phyloP scores from a whole-genome alignment of 441 rosid species.

The Corymbia citriodora region DNA sequence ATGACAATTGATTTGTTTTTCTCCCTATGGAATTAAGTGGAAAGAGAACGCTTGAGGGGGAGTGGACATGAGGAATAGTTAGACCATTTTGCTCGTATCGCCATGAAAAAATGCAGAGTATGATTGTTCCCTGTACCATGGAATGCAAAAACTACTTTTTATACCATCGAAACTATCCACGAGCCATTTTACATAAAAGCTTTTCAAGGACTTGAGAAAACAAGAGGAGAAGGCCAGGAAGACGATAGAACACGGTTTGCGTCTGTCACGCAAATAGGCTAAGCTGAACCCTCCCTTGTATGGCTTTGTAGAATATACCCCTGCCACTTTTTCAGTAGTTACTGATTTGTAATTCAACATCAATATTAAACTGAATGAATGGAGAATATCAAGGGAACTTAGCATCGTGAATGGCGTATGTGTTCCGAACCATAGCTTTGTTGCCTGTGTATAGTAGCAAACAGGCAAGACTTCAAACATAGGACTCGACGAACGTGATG shows the following conservation, averaged over 20 bases:
- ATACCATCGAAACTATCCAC: not conserved
- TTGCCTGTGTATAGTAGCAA: not conserved
- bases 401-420: not conserved
- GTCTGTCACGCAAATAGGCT: not conserved
- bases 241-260: no score
- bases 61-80: not conserved
- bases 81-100: not conserved
- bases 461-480: not conserved
- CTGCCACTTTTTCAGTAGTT: not conserved
- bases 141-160: not conserved
- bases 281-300: not conserved
- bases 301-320: not conserved
- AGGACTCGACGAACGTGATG: not conserved
- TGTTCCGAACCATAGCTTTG: not conserved
- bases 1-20: not conserved
- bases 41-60: no score
- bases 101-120: not conserved
- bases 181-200: not conserved
- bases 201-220: no score
- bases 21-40: not conserved
- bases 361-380: not conserved
- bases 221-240: no score
- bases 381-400: not conserved
- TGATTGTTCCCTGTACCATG: not conserved
- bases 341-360: not conserved